These are phyloP conservation scores for Sporisorium scitamineum DNA, from an alignment of 1,284 basidiomycete genomes.

Conservation along the genomic window DNA sequence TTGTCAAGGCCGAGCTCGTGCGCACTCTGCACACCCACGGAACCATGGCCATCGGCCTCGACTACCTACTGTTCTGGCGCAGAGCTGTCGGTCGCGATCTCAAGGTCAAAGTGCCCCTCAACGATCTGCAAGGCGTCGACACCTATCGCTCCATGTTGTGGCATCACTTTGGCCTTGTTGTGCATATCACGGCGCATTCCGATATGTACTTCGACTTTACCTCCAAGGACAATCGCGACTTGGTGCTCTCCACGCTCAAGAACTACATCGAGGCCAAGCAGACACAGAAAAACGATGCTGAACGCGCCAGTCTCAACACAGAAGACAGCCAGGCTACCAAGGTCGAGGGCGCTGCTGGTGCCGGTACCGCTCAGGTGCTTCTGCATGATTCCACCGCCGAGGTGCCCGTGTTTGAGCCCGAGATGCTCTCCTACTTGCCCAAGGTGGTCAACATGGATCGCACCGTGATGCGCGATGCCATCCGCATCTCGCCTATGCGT, in stretches of 20 bases:
- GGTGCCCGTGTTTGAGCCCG: conserved; percentile 35
- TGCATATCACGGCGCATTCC: conserved; percentile 57
- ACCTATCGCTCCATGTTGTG: conserved; percentile 53
- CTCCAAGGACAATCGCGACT: conserved; percentile 44
- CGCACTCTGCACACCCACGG: conserved; percentile 57
- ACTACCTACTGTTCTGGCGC: conserved; percentile 61
- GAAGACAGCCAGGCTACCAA: conserved; percentile 19
- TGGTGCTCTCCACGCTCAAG: conserved; percentile 31
- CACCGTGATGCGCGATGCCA: conserved; percentile 3
- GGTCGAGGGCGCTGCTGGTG: not conserved
- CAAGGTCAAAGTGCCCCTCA: conserved; percentile 58
- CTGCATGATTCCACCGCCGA: conserved; percentile 23
- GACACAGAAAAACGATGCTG: conserved; percentile 12
- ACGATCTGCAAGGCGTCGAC: conserved; percentile 53
- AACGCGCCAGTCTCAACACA: conserved; percentile 1
- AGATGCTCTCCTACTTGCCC: conserved; percentile 39
- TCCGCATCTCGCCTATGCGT: conserved; percentile 49
- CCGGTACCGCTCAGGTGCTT: conserved; percentile 2
- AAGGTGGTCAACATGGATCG: conserved; percentile 50
- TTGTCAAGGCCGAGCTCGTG: conserved; percentile 57
- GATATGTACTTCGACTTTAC: conserved; percentile 60
- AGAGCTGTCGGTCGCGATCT: conserved; percentile 50
- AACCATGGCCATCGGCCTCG: conserved; percentile 57
- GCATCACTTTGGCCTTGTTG: conserved; percentile 55
- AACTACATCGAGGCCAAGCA: conserved; percentile 27